phyloP scores from a whole-genome alignment of 139 green algal genomes.

The Protoeuglena noctilucae region DNA sequence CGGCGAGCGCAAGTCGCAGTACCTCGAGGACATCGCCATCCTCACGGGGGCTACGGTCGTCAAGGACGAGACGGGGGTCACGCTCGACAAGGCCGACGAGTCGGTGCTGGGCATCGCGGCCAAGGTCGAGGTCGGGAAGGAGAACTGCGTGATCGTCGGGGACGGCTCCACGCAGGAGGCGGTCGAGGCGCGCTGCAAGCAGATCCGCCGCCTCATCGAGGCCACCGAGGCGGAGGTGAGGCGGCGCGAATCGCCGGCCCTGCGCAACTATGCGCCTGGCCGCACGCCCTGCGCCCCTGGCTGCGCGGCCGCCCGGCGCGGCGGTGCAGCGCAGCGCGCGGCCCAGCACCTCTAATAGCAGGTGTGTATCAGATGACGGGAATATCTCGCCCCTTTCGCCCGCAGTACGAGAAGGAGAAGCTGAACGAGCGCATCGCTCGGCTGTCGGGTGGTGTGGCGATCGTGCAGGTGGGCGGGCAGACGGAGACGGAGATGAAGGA shows the following conservation, averaged over 20 bases:
- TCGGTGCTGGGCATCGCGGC: constrained; percentile 78
- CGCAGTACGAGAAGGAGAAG: constrained; percentile 98
- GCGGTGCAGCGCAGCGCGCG: too few species aligned
- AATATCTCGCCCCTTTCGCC: neutral
- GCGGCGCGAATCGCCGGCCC: too few species aligned
- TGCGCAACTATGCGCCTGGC: too few species aligned
- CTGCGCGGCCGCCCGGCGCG: too few species aligned
- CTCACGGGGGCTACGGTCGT: constrained; percentile 81
- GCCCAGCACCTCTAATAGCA: too few species aligned
- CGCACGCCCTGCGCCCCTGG: too few species aligned
- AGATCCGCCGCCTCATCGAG: constrained; percentile 82
- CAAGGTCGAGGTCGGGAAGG: constrained; percentile 83
- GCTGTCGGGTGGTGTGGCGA: constrained; percentile 87
- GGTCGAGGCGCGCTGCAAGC: constrained; percentile 77
- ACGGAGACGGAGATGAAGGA: constrained; percentile 99
- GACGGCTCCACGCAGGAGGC: constrained; percentile 62
- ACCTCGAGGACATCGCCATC: constrained; percentile 99
- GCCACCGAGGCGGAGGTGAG: constrained; percentile 33
- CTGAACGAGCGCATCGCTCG: constrained; percentile 95
- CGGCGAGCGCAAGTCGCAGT: constrained; percentile 92
- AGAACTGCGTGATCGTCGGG: constrained; percentile 89
- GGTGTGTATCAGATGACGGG: too few species aligned
- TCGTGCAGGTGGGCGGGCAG: constrained; percentile 97
- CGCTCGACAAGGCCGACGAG: constrained; percentile 75
- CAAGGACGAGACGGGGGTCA: constrained; percentile 92